These are phyloP conservation scores for Monilinia laxa DNA, from an alignment of 2,329 filamentous ascomycete species.

Conservation along the genomic window DNA sequence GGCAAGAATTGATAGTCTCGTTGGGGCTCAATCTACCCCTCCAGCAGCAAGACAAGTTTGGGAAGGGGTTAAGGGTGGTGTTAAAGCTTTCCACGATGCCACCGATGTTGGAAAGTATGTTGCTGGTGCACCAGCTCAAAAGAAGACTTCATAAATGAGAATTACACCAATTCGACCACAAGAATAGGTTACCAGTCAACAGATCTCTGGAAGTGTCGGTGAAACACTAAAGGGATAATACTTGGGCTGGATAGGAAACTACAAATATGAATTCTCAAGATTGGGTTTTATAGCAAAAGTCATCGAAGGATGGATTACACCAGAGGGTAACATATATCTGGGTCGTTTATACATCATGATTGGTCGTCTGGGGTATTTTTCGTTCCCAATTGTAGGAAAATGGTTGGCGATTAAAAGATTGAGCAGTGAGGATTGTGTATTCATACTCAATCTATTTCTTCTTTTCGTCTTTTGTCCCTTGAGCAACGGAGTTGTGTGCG, in stretches of 20 bases:
- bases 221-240: conserved; percentile 9
- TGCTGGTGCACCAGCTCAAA: conserved; percentile 54
- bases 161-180: not conserved
- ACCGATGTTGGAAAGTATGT: conserved; percentile 78
- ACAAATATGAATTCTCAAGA: conserved; percentile 7
- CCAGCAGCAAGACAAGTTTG: conserved; percentile 76
- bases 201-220: conserved; percentile 14
- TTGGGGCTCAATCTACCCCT: conserved; percentile 83
- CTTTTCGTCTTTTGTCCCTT: not conserved
- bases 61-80: conserved; percentile 72
- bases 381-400: not conserved
- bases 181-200: not conserved
- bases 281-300: not conserved
- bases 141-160: conserved; percentile 51
- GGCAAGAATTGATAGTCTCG: conserved; percentile 74
- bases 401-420: not conserved
- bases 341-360: conserved; percentile 13
- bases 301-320: not conserved
- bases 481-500: conserved; percentile 3
- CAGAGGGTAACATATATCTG: not conserved
- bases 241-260: not conserved
- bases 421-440: conserved; percentile 14
- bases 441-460: conserved; percentile 11
- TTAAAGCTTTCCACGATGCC: conserved; percentile 72
- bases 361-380: not conserved